phyloP scores from a whole-genome alignment of 192 early-diverging fungal genomes.

The Pilaira anomala region DNA sequence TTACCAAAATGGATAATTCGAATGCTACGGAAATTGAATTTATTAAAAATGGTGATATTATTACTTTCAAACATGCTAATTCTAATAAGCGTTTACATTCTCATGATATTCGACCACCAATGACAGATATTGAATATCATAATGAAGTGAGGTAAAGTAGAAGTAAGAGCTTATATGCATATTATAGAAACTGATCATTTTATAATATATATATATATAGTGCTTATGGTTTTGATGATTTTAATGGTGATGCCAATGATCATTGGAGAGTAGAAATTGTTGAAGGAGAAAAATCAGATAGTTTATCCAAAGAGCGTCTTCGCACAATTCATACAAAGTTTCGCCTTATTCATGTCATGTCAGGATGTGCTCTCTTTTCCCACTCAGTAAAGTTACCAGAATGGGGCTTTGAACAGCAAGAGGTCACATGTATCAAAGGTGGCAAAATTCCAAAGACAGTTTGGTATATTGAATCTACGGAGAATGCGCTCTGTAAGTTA shows the following conservation, averaged over 20 bases:
- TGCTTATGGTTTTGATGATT: slow-evolving; percentile 67
- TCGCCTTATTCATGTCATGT: slow-evolving; percentile 69
- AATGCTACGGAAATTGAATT: slow-evolving; percentile 46
- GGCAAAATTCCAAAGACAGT: slow-evolving; percentile 61
- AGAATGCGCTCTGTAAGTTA: slow-evolving; percentile 41
- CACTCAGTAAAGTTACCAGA: slow-evolving; percentile 81
- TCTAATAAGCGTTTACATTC: slow-evolving; percentile 66
- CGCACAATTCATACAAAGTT: slow-evolving; percentile 73
- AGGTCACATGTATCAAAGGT: slow-evolving; percentile 92
- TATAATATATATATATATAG: too few relatives aligned
- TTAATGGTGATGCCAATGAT: slow-evolving; percentile 89
- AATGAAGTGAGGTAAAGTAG: slow-evolving; percentile 61
- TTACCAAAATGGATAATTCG: slow-evolving; percentile 43
- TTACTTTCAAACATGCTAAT: slow-evolving; percentile 67
- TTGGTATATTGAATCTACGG: slow-evolving; percentile 79
- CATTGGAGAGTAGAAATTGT: slow-evolving; percentile 85
- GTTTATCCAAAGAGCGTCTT: slow-evolving; percentile 51
- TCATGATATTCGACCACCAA: slow-evolving; percentile 66
- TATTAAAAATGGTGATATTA: slow-evolving; percentile 68
- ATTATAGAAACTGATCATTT: background rate
- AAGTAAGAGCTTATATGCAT: background rate
- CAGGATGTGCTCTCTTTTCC: slow-evolving; percentile 81
- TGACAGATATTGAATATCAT: slow-evolving; percentile 71
- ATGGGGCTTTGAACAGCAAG: slow-evolving; percentile 92
- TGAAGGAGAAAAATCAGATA: slow-evolving; percentile 52